A percentile compares a stretch with the other conserved stretches of the same genome.
Conservation (phyloP, 495 filamentous ascomycete genomes). For the Penicillium bialowiezense region DNA sequence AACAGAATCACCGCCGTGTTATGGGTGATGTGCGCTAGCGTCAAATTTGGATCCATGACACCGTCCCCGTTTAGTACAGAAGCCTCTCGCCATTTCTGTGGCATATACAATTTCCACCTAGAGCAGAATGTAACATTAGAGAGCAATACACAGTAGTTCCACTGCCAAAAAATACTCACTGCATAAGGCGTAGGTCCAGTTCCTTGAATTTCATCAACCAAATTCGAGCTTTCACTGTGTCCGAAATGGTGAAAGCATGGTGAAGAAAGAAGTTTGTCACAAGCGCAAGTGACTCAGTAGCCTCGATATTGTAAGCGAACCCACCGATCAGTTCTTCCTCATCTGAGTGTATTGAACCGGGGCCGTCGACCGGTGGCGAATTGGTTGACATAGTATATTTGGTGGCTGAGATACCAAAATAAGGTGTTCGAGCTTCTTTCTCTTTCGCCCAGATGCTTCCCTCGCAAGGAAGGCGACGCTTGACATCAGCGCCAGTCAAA, state of each 20-base stretch:
- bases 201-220: constrained; percentile 48
- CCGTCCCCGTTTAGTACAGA: too few species aligned
- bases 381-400: background rate
- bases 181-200: constrained; percentile 39
- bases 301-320: constrained; percentile 19
- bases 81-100: constrained; percentile 33
- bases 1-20: constrained; percentile 45
- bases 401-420: constrained; percentile 19
- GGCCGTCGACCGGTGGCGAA: background rate
- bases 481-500: constrained; percentile 31
- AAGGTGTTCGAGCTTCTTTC: constrained; percentile 14
- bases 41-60: constrained; percentile 43
- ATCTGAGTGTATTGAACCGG: background rate
- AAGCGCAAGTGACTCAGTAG: constrained; percentile 16
- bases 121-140: background rate
- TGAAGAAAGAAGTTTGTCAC: constrained; percentile 21
- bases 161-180: constrained; percentile 15
- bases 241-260: constrained; percentile 7
- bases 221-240: constrained; percentile 10
- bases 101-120: constrained; percentile 42
- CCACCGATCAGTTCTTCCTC: constrained; percentile 15
- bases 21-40: constrained; percentile 44
- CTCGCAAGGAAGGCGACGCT: constrained; percentile 39
- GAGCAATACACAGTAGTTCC: too few species aligned
- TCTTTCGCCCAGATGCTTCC: constrained; percentile 21